These are phyloP conservation scores for Brassica balearica DNA, from an alignment of 441 rosid species.

Conservation along the genomic window DNA sequence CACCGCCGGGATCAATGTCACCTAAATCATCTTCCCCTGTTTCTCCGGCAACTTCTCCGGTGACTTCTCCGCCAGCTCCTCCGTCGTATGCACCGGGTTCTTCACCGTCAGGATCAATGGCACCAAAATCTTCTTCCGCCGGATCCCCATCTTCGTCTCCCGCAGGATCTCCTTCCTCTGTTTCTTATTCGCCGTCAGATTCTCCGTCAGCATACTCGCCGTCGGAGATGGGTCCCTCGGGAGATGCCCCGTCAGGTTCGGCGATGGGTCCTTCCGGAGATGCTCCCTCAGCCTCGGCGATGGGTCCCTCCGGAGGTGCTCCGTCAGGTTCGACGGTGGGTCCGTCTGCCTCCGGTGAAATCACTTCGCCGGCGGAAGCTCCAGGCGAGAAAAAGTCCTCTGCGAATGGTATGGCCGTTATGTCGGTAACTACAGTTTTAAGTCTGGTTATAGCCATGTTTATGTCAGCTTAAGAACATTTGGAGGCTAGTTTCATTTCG, in stretches of 20 bases:
- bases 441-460: slow-evolving; percentile 30
- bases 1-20: background rate
- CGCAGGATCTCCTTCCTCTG: slow-evolving; percentile 22
- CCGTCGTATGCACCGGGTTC: slow-evolving; percentile 27
- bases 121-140: slow-evolving; percentile 28
- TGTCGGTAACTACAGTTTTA: slow-evolving; percentile 33
- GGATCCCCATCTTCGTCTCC: slow-evolving; percentile 40
- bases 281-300: background rate
- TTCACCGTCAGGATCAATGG: slow-evolving; percentile 17
- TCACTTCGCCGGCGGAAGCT: slow-evolving; percentile 28
- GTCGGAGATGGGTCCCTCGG: slow-evolving; percentile 24
- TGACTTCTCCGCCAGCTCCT: slow-evolving; percentile 34
- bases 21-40: slow-evolving; percentile 24
- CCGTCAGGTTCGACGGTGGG: slow-evolving; percentile 7
- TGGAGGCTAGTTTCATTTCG: slow-evolving; percentile 24
- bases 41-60: slow-evolving; percentile 11
- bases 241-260: slow-evolving; percentile 29
- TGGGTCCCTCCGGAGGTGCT: slow-evolving; percentile 28
- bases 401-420: slow-evolving; percentile 25
- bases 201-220: slow-evolving; percentile 22
- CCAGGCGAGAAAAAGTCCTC: slow-evolving; percentile 28
- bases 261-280: slow-evolving; percentile 20
- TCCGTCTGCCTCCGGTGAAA: slow-evolving; percentile 26
- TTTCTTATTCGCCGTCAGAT: slow-evolving; percentile 23
- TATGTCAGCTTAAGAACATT: slow-evolving; percentile 28